Percentiles rank a stretch among this genome's conserved stretches.
Conservation (phyloP, 306 rosid genomes). For the Carpinus viminea region DNA sequence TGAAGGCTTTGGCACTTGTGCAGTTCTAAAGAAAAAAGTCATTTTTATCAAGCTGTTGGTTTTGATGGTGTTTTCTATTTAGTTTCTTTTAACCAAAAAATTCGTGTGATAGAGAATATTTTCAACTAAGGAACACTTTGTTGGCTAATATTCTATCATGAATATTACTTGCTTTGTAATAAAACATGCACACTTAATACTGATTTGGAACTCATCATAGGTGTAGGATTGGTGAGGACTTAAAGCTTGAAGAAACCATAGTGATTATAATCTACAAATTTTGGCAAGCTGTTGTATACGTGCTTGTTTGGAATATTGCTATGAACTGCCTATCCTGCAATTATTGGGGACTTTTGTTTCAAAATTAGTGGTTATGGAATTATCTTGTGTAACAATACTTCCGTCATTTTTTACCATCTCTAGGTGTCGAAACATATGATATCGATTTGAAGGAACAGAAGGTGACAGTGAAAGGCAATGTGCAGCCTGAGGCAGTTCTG, state of each 20-base stretch:
- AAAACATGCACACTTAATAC: neutral
- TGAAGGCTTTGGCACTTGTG: neutral
- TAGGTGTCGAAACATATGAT: conserved; percentile 92
- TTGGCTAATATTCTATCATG: neutral
- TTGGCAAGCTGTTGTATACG: neutral
- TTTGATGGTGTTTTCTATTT: neutral
- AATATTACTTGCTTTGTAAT: neutral
- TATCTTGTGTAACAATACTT: conserved; percentile 1
- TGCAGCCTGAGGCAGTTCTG: conserved; percentile 62
- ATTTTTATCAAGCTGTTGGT: neutral
- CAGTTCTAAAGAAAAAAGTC: neutral
- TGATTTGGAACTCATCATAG: too few relatives aligned
- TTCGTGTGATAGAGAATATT: neutral
- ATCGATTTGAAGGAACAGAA: conserved; percentile 82
- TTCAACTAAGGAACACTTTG: neutral
- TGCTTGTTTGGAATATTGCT: neutral
- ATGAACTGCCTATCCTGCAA: neutral
- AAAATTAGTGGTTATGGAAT: neutral
- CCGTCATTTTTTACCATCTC: conserved; percentile 13
- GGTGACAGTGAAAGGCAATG: conserved; percentile 90
- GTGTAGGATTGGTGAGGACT: too few relatives aligned
- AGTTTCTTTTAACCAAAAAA: neutral
- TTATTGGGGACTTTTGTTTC: neutral
- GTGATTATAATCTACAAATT: neutral
- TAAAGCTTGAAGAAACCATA: neutral